Base-by-base conservation (phyloP, 805 yeast species). In the Clavispora carvajalis region DNA sequence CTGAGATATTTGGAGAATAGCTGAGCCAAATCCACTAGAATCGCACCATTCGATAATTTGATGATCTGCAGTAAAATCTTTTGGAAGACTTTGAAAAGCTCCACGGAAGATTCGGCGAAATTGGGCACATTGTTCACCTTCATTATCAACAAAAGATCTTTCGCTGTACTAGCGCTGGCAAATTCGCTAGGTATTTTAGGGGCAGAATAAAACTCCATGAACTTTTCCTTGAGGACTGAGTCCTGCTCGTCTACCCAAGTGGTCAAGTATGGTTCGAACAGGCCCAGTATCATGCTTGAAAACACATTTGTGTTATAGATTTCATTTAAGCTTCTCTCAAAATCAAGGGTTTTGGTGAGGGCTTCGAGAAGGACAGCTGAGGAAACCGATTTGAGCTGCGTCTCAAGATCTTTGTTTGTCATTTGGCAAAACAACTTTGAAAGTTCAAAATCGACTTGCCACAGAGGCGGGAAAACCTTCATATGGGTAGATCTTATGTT, bases 181-280 rank as follows among this genome's bases (percentile, higher is more conserved):
- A 65, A 59, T 38, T 72, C 71, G 39, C 60, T 45, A 36, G 79
- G 76, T 43, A 82, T 60, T 45, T 78, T 76, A 5, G 80, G 63
- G 17, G 77, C 74, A 38, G 79, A 73, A 56, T 80, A 64, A 54
- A 82, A 88, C 39, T 80, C 85, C 29, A 76, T 55, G 40, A 90
- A 67, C 51, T 83, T 85, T 7, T 73, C 66, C 30, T 75, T 73
- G 49, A 91, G 69, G 23, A 71, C 58, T 8, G 73, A 67, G 46
- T 86, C 89, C 62, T 93, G 98, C 53, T 87, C 85, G 15, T 79
- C 79, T 9, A 93, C 81, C 97, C 98, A 93, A 11, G 87, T 62
- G 29, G 76, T 76, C 35, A 93, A 67, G 57, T 84, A 87, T 1
- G 97, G 96, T 58, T 87, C 95, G 57, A 93, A 90, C 24, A 82